These are phyloP conservation scores for Brasilioporus rufonigricans DNA, from an alignment of 768 basidiomycete genomes.

Conservation along the genomic window DNA sequence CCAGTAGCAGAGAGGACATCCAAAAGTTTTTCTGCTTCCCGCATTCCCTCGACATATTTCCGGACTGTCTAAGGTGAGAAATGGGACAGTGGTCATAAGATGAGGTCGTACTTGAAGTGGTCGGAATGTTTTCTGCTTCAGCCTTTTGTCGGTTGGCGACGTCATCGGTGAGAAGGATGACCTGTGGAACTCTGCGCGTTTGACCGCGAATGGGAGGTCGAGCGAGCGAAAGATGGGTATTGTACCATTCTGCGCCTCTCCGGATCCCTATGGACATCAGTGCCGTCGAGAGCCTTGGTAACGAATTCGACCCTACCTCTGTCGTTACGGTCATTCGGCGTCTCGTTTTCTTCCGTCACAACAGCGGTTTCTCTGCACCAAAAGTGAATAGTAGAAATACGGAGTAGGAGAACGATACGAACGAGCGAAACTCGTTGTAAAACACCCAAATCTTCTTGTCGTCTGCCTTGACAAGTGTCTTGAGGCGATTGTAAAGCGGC, in stretches of 20 bases:
- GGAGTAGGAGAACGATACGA: slow-evolving; percentile 28
- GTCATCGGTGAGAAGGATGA: slow-evolving; percentile 90
- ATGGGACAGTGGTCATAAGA: background rate
- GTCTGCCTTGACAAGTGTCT: slow-evolving; percentile 78
- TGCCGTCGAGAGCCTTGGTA: background rate
- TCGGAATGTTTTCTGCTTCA: slow-evolving; percentile 55
- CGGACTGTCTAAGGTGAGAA: slow-evolving; percentile 45
- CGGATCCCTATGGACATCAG: slow-evolving; percentile 70
- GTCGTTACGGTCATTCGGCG: slow-evolving; percentile 93
- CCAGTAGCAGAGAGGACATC: slow-evolving; percentile 79
- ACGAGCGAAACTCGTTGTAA: slow-evolving; percentile 86
- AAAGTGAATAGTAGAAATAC: background rate
- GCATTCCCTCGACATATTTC: slow-evolving; percentile 77
- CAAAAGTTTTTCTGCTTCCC: slow-evolving; percentile 60
- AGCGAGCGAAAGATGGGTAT: slow-evolving; percentile 58
- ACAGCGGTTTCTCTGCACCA: slow-evolving; percentile 73
- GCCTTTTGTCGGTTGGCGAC: slow-evolving; percentile 79
- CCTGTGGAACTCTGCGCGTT: slow-evolving; percentile 46
- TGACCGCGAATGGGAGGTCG: slow-evolving; percentile 53
- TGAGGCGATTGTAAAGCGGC: slow-evolving; percentile 90
- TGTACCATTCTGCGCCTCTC: slow-evolving; percentile 86
- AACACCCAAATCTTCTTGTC: slow-evolving; percentile 84
- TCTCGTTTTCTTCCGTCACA: slow-evolving; percentile 71
- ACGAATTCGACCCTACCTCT: slow-evolving; percentile 51
- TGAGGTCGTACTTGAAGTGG: slow-evolving; percentile 53